Conservation (phyloP, 768 basidiomycete species). For the Russula dissimulans region DNA sequence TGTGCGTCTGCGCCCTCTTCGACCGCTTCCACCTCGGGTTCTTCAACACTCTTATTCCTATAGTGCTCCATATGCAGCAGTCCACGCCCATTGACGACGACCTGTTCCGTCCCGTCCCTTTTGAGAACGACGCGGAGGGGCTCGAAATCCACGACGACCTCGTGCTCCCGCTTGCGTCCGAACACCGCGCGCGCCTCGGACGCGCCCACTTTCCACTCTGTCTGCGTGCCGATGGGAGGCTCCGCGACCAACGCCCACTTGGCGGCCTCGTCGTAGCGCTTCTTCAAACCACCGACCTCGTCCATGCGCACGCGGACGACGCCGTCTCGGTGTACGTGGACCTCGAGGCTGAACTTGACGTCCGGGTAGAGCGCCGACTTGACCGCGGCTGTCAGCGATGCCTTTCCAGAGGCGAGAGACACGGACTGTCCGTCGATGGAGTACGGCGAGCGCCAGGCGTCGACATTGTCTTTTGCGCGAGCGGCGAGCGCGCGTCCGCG, state of each 20-base stretch:
- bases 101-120: conserved; percentile 68
- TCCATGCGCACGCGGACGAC: conserved; percentile 91
- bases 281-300: conserved; percentile 67
- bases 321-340: conserved; percentile 80
- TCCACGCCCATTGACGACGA: conserved; percentile 83
- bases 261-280: conserved; percentile 87
- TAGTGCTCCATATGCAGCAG: conserved; percentile 99
- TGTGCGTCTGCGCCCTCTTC: conserved; percentile 36
- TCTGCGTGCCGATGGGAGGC: conserved; percentile 49
- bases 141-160: conserved; percentile 60
- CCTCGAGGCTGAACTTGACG: conserved; percentile 70
- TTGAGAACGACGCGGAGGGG: conserved; percentile 70
- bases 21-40: conserved; percentile 38
- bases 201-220: conserved; percentile 61
- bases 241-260: conserved; percentile 79
- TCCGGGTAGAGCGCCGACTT: conserved; percentile 77
- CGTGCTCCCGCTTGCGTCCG: conserved; percentile 51
- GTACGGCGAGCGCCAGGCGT: conserved; percentile 82
- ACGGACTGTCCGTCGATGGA: conserved; percentile 54
- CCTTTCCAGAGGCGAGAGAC: conserved; percentile 40
- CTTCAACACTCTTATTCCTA: conserved; percentile 50
- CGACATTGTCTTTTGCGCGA: conserved; percentile 49
- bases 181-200: conserved; percentile 55
- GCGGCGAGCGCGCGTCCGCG: conserved; percentile 75
- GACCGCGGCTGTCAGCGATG: conserved; percentile 66